Base-by-base conservation (phyloP, 257 asterid species). In the Fraxinus anomala region DNA sequence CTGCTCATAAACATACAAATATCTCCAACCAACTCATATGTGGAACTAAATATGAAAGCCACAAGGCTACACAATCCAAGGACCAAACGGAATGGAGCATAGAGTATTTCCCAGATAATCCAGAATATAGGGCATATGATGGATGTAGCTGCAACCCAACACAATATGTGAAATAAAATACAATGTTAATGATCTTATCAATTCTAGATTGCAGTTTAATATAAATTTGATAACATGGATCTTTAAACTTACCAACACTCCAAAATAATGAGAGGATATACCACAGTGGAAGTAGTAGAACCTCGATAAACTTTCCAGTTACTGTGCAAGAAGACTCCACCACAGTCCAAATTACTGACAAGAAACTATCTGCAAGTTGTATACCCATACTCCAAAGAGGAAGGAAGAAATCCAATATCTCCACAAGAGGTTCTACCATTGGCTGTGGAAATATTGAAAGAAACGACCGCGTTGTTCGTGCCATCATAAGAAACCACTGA, bases 241-340 rank as follows among this genome's bases (percentile, higher is more conserved):
- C 13, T 31, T 21, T 44, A 0, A 42, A 82, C 93, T 84, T 80
- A 91, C 97, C 92, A 36, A 88, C 70, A 78, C 74, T 84, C 90
- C 89, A 83, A 23, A 80, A 21, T 19, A 85, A 39, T 39, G 84
- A 80, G 30, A 82, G 59, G 23, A 78, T 24, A 82, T 77, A 90
- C 96, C 93, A 91, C 5, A 91, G 39, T 0, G 97, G 96, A 73
- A 88, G 76, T 56, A 91, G 80, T 26, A 91, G 72, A 39, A 89
- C 84, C 82, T 92, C 94, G 56, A 91, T 3, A 71, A 84, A 68
- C 67, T 80, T 81, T 1, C 86, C 94, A 28, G 87, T 80, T 31
- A 81, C 36, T 72, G 86, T 74, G 76, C 85, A 83, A 28, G 86
- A 87, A 70, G 89, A 86, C 78, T 87, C 90, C 8, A 89, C 23